Evolutionary conservation across 1,284 basidiomycete genomes (phyloP).

Genomic region (Ceratobasidium sp.): DNA sequence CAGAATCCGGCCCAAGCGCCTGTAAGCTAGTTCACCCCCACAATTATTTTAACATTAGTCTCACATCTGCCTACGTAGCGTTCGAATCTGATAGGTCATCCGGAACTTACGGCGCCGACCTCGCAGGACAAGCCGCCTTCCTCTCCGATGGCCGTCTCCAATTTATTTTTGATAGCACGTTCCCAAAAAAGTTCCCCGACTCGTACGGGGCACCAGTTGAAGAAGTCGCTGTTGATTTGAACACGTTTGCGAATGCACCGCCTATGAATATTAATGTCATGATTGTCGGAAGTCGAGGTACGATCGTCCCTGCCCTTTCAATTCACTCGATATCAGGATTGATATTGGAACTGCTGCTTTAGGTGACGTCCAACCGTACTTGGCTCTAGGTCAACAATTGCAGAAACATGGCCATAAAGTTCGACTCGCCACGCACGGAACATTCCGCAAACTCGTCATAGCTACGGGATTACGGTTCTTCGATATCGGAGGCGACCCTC

Average conservation of each 20-base stretch:
- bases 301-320: too few relatives aligned
- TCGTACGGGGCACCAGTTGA: neutral
- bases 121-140: too few relatives aligned
- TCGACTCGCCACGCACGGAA: conserved; percentile 74
- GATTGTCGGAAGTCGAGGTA: conserved; percentile 73
- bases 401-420: conserved; percentile 71
- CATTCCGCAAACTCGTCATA: conserved; percentile 69
- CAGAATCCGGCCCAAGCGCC: too few relatives aligned
- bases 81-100: too few relatives aligned
- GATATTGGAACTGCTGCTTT: conserved; percentile 22
- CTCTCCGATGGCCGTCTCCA: conserved; percentile 28
- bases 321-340: too few relatives aligned
- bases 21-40: too few relatives aligned
- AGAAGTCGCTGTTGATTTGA: neutral
- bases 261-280: conserved; percentile 71
- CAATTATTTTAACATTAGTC: too few relatives aligned
- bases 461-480: conserved; percentile 68
- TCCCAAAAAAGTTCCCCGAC: neutral
- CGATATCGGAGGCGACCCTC: conserved; percentile 70
- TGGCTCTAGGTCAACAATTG: conserved; percentile 71
- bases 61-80: too few relatives aligned
- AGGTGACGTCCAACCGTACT: conserved; percentile 79
- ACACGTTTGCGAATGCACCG: conserved; percentile 56
- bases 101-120: too few relatives aligned
- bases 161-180: neutral